A percentile compares a stretch with the other conserved stretches of the same genome.
Conservation (phyloP, 2,329 filamentous ascomycete genomes). For the Huntiella bhutanensis region DNA sequence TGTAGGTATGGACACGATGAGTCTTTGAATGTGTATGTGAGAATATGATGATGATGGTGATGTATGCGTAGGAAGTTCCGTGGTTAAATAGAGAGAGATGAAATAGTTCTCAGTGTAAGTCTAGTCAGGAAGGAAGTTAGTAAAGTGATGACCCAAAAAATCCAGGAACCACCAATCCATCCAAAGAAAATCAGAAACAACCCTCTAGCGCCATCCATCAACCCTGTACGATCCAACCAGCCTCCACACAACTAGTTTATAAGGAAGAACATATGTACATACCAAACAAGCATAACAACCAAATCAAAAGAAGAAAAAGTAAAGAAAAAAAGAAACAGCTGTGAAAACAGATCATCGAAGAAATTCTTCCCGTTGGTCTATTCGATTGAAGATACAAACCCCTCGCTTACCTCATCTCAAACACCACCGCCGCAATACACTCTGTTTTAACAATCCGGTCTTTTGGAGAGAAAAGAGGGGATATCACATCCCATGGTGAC, state of each 20-base stretch:
- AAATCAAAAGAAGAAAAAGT: conserved; percentile 5
- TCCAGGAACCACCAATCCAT: background rate
- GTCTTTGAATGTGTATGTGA: background rate
- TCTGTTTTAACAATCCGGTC: no score
- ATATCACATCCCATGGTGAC: no score
- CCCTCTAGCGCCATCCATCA: background rate
- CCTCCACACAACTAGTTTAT: background rate
- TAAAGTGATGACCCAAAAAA: background rate
- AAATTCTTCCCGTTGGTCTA: no score
- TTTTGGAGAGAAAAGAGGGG: no score
- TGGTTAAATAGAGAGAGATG: background rate
- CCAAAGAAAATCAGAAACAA: background rate
- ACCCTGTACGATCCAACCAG: conserved; percentile 7
- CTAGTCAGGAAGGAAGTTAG: background rate
- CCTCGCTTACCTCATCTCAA: no score
- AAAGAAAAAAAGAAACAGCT: background rate
- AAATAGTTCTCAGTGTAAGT: background rate
- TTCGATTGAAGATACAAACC: no score
- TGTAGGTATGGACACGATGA: background rate
- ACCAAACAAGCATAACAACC: background rate
- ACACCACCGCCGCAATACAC: no score
- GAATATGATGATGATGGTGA: no score
- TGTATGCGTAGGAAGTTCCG: no score
- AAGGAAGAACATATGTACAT: no score
- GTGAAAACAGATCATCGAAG: background rate